Conservation (phyloP, 768 basidiomycete genomes). For the Melanogaster broomeanus region DNA sequence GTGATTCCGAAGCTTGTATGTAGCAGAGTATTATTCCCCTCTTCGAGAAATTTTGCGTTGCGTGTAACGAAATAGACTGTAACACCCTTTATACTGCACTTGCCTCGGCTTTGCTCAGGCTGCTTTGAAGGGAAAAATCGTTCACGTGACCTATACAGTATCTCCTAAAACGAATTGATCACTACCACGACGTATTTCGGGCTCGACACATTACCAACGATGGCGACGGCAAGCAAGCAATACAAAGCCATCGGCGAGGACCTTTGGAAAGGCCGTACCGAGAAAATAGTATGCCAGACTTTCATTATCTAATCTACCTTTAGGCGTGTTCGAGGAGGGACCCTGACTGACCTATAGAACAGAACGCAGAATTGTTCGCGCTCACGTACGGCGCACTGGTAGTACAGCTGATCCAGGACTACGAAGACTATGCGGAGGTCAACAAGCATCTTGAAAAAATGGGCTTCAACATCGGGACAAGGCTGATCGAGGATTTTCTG, state of each 20-base stretch:
- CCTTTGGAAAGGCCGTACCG: constrained; percentile 90
- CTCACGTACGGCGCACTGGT: constrained; percentile 97
- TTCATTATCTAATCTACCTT: constrained; percentile 9
- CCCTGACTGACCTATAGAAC: constrained; percentile 17
- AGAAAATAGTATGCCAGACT: constrained; percentile 79
- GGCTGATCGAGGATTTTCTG: constrained; percentile 96
- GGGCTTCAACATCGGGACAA: constrained; percentile 97
- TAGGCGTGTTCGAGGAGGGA: constrained; percentile 9
- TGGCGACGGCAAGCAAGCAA: constrained; percentile 79
- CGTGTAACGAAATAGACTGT: no score
- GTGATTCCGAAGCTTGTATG: no score
- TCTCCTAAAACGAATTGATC: no score
- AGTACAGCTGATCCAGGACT: constrained; percentile 98
- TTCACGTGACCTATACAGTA: constrained; percentile 30
- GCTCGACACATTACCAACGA: constrained; percentile 29
- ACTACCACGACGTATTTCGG: background rate
- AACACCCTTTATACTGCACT: no score
- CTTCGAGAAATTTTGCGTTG: background rate
- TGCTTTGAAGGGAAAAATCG: background rate
- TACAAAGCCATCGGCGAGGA: constrained; percentile 92
- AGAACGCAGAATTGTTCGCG: constrained; percentile 98
- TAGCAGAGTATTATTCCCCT: no score
- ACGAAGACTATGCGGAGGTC: constrained; percentile 94
- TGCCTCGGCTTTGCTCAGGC: no score
- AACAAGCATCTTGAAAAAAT: constrained; percentile 98